Evolutionary conservation across 176 grass and related monocot species (phyloP).

Genomic region (Stipa capillata): DNA sequence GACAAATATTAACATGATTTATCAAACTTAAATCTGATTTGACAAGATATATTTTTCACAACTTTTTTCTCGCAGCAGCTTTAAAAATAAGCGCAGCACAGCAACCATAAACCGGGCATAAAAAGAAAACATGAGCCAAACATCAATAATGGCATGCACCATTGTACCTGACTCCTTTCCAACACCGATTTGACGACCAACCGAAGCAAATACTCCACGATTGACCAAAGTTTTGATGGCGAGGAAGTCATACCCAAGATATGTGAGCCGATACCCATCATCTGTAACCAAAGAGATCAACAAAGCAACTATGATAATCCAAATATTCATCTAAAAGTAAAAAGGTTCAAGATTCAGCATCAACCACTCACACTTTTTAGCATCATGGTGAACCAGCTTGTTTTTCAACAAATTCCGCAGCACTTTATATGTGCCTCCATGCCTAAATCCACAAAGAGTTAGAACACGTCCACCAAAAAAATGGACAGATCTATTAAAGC

Average conservation of each 20-base stretch:
- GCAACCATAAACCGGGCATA: not conserved
- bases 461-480: not conserved
- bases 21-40: too few species aligned
- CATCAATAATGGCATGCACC: not conserved
- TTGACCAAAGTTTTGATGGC: slow-evolving; percentile 92
- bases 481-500: not conserved
- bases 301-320: not conserved
- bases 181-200: slow-evolving; percentile 91
- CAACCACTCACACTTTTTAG: slow-evolving; percentile 72
- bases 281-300: slow-evolving; percentile 30
- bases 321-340: not conserved
- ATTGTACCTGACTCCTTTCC: slow-evolving; percentile 91
- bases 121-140: not conserved
- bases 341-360: not conserved
- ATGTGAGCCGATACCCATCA: slow-evolving; percentile 86
- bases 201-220: slow-evolving; percentile 66
- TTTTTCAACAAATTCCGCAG: slow-evolving; percentile 84
- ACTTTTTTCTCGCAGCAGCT: not conserved
- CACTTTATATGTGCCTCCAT: slow-evolving; percentile 87
- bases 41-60: not conserved
- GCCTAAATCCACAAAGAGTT: slow-evolving; percentile 31
- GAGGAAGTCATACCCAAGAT: slow-evolving; percentile 96
- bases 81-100: not conserved
- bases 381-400: slow-evolving; percentile 87
- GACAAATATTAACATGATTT: not conserved